Conservation (phyloP, 1,139 yeast genomes). For the Sugiyamaella paludigena region DNA sequence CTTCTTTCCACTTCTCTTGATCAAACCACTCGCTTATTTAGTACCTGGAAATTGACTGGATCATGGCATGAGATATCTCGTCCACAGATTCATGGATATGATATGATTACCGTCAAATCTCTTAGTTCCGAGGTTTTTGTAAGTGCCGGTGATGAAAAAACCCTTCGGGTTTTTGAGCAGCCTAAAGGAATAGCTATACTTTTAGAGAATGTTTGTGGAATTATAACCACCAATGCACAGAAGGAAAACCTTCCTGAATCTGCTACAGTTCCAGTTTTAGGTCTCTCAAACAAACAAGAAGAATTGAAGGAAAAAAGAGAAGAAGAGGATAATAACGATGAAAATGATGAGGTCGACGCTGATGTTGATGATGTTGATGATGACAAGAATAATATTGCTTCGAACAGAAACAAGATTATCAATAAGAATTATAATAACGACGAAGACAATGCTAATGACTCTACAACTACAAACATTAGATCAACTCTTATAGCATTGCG, state of each 20-base stretch:
- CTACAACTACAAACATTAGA: slow-evolving; percentile 18
- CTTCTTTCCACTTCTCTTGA: slow-evolving; percentile 79
- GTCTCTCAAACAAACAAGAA: slow-evolving; percentile 89
- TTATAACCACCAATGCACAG: slow-evolving; percentile 31
- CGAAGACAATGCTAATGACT: slow-evolving; percentile 15
- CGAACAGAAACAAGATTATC: no score
- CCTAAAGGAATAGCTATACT: slow-evolving; percentile 75
- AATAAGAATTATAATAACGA: neutral
- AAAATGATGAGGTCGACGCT: slow-evolving; percentile 27
- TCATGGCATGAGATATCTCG: slow-evolving; percentile 92
- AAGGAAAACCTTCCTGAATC: slow-evolving; percentile 57
- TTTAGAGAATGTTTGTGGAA: slow-evolving; percentile 54
- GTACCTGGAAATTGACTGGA: slow-evolving; percentile 51
- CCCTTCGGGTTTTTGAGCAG: slow-evolving; percentile 82
- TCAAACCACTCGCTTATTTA: slow-evolving; percentile 85
- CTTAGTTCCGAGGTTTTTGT: slow-evolving; percentile 64
- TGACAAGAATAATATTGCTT: slow-evolving; percentile 1
- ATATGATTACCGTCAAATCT: slow-evolving; percentile 80
- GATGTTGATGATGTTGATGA: slow-evolving; percentile 6
- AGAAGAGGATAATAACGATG: slow-evolving; percentile 40
- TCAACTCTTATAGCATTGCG: slow-evolving; percentile 41
- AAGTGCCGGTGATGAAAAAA: slow-evolving; percentile 96
- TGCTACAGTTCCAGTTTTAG: slow-evolving; percentile 90
- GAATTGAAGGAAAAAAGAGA: slow-evolving; percentile 51
- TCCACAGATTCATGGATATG: slow-evolving; percentile 98